phyloP scores from a whole-genome alignment of 2,329 filamentous ascomycete genomes.

The Trichoderma sp. region DNA sequence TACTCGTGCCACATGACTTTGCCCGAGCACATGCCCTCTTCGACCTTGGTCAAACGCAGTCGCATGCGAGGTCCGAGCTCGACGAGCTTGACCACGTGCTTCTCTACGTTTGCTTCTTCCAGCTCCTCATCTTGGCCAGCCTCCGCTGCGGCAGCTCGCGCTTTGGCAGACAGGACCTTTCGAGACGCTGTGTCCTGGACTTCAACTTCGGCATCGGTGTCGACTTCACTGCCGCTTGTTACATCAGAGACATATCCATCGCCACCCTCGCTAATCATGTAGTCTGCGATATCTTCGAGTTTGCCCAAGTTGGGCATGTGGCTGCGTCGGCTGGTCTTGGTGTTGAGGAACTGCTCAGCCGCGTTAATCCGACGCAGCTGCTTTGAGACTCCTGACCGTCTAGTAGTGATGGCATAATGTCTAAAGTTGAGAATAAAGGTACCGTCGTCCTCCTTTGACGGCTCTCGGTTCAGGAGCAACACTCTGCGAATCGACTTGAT shows the following conservation, averaged over 20 bases:
- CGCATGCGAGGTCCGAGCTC: slow-evolving; percentile 91
- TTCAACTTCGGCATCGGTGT: slow-evolving; percentile 95
- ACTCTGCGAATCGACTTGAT: slow-evolving; percentile 91
- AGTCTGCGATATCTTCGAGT: slow-evolving; percentile 91
- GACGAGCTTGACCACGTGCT: slow-evolving; percentile 85
- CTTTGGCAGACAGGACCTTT: slow-evolving; percentile 60
- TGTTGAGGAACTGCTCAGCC: slow-evolving; percentile 73
- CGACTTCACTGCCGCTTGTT: slow-evolving; percentile 84
- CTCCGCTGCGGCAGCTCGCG: slow-evolving; percentile 44
- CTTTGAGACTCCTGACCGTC: slow-evolving; percentile 80
- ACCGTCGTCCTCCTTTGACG: slow-evolving; percentile 58
- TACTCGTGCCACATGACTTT: slow-evolving; percentile 98
- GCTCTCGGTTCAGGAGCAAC: slow-evolving; percentile 83
- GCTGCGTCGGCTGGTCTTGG: slow-evolving; percentile 64
- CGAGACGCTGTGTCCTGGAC: slow-evolving; percentile 66
- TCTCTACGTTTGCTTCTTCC: slow-evolving; percentile 66
- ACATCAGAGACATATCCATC: slow-evolving; percentile 81
- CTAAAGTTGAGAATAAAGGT: slow-evolving; percentile 83
- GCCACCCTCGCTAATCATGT: slow-evolving; percentile 79
- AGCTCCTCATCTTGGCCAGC: slow-evolving; percentile 46
- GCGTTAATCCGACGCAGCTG: slow-evolving; percentile 81
- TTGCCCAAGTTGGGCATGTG: slow-evolving; percentile 83
- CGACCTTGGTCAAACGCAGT: slow-evolving; percentile 88
- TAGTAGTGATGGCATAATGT: slow-evolving; percentile 94
- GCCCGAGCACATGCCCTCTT: slow-evolving; percentile 87